Conservation (phyloP, 2,329 filamentous ascomycete genomes). For the Scedosporium aurantiacum region DNA sequence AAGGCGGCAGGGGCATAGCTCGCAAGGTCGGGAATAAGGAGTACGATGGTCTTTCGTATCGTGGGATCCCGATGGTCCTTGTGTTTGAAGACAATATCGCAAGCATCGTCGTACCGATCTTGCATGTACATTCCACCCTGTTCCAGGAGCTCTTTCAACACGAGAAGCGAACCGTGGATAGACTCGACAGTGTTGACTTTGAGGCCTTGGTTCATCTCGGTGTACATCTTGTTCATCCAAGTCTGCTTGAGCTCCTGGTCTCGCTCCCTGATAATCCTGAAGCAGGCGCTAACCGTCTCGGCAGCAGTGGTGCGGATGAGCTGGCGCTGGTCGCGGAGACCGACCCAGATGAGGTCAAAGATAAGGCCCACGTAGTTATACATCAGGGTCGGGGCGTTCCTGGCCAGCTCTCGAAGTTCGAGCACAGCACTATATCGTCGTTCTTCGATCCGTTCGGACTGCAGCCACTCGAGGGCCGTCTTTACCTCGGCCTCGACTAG, state of each 20-base stretch:
- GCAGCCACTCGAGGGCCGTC: constrained; percentile 90
- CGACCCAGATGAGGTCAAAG: constrained; percentile 93
- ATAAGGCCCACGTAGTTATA: constrained; percentile 93
- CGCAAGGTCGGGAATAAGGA: constrained; percentile 84
- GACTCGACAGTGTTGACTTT: constrained; percentile 72
- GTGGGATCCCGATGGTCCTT: constrained; percentile 86
- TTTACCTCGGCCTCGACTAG: constrained; percentile 95
- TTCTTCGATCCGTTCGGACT: constrained; percentile 88
- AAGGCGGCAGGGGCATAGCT: constrained; percentile 90
- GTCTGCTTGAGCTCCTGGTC: constrained; percentile 77
- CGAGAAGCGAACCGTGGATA: constrained; percentile 86
- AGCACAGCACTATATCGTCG: constrained; percentile 87
- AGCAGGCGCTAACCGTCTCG: constrained; percentile 87
- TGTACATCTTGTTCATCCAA: constrained; percentile 87
- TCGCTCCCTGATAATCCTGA: constrained; percentile 88
- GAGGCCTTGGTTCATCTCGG: constrained; percentile 71
- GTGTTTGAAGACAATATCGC: constrained; percentile 83
- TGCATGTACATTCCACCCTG: constrained; percentile 99
- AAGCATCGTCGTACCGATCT: constrained; percentile 80
- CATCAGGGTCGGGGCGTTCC: constrained; percentile 88
- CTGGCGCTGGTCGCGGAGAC: constrained; percentile 77
- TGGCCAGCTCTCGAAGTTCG: constrained; percentile 78
- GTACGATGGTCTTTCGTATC: constrained; percentile 80
- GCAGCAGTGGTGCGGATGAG: constrained; percentile 87
- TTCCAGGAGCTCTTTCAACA: constrained; percentile 82